Base-by-base conservation (phyloP, 306 rosid genomes). In the Cucurbita moschata region DNA sequence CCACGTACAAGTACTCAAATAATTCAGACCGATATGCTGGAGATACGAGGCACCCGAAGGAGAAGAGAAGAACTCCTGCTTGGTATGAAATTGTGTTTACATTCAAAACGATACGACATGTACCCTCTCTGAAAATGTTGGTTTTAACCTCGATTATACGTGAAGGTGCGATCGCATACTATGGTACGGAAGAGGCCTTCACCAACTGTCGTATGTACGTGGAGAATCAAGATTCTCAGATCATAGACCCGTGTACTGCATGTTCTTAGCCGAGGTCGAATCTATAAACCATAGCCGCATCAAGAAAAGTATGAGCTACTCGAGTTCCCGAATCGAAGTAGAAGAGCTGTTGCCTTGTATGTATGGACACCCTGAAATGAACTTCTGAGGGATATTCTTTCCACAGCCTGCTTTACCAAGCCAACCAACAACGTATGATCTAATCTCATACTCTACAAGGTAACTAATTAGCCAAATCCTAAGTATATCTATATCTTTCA, bases 21-120 rank as follows among this genome's bases (percentile, higher is more conserved):
- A 95, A 95, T 75, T 95, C 99, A 8, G 97, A 95, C 71, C 85
- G 93, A 80, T 95, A 95, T 68, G 92, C 99, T 0, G 99, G 99
- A 44, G 99, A 95, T 54, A 90, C 78, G 54, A 84, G 90, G 54
- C 87, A 79, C 35, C 78, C 96, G 13, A 91, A 87, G 81, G 93
- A 91, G 82, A 95, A 95, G 88, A 85, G 96, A 79, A 95, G 99
- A 95, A 95, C 99, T 63, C 99, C 99, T 5, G 99, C 99, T 63
- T 95, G 99, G 99, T 95, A 13, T 12, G 8, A 65, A 19, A 13
- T 10, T 6, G 35, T 44, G 54, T 46, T 47, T 62, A 62, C 49
- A 38, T 62, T 8, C 15, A n/a, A 64, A 68, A 47, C 13, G 2
- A 69, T 68, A n/a, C 2, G 55, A 13, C 12, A 26, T 47, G 26